These are phyloP conservation scores for Urostyla sp. DNA, from an alignment of 73 alveolate species.

Conservation along the genomic window DNA sequence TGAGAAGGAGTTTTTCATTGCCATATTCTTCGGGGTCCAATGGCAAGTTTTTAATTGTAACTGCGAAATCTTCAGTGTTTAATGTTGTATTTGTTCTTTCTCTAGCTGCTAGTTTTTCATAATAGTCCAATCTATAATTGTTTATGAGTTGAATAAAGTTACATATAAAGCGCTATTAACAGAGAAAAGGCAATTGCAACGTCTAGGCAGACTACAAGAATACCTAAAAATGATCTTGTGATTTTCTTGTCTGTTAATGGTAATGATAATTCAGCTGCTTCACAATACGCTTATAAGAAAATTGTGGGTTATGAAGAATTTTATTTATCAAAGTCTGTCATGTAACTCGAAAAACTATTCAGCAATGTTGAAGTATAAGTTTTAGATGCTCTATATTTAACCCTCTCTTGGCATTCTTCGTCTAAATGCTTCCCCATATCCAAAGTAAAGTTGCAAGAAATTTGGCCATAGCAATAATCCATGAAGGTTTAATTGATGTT, in stretches of 20 bases:
- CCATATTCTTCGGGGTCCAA: constrained; percentile 11
- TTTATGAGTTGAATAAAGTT: background rate
- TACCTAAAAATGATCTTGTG: constrained; percentile 8
- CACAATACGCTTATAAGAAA: background rate
- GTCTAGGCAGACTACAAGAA: constrained; percentile 44
- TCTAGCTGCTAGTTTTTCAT: constrained; percentile 33
- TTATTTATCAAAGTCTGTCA: background rate
- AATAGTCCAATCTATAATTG: constrained; percentile 5
- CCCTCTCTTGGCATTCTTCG: background rate
- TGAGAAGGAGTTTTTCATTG: constrained; percentile 16
- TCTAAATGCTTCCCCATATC: background rate
- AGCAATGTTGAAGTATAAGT: background rate
- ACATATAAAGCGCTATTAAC: constrained; percentile 3
- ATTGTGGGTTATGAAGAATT: too few species aligned
- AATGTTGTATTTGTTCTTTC: constrained; percentile 28
- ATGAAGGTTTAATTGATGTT: background rate
- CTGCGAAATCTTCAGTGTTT: constrained; percentile 54
- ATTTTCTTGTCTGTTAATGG: background rate
- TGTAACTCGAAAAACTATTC: background rate
- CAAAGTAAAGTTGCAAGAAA: background rate
- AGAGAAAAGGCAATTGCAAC: constrained; percentile 26
- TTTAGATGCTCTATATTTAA: background rate
- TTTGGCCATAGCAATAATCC: background rate
- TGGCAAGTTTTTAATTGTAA: constrained; percentile 44
- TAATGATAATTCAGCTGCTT: background rate